A percentile compares a stretch with the other conserved stretches of the same genome.
These are phyloP conservation scores for Fusarium humuli DNA, from an alignment of 2,329 filamentous ascomycete species.

Conservation along the genomic window DNA sequence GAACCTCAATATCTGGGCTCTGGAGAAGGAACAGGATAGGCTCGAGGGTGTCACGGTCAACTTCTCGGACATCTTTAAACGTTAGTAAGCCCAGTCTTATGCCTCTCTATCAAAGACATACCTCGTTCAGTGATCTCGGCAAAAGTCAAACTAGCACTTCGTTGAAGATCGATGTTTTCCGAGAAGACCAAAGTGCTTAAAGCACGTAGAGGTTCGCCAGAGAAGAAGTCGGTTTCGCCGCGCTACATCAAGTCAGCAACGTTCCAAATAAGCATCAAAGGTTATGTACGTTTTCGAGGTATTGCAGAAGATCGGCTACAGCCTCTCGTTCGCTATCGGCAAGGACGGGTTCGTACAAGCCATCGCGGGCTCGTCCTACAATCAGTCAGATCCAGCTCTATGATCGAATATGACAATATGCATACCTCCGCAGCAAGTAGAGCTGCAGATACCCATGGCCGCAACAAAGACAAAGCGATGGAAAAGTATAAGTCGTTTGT, in stretches of 20 bases:
- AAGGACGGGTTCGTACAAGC: constrained; percentile 85
- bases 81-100: constrained; percentile 23
- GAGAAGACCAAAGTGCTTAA: constrained; percentile 97
- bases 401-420: constrained; percentile 13
- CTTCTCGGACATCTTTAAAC: constrained; percentile 87
- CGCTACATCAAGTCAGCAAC: constrained; percentile 68
- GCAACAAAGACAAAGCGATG: constrained; percentile 35
- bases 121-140: constrained; percentile 98
- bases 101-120: constrained; percentile 56
- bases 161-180: constrained; percentile 97
- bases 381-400: constrained; percentile 30
- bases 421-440: constrained; percentile 67
- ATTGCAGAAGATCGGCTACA: constrained; percentile 93
- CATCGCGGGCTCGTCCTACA: constrained; percentile 80
- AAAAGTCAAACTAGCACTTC: constrained; percentile 97
- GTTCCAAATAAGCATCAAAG: background rate
- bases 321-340: constrained; percentile 97
- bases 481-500: constrained; percentile 22
- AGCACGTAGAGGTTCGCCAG: constrained; percentile 91
- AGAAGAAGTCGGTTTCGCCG: constrained; percentile 97
- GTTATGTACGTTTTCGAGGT: constrained; percentile 90
- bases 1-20: constrained; percentile 95
- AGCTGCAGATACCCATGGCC: constrained; percentile 72
- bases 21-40: constrained; percentile 96
- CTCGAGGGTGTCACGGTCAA: constrained; percentile 93